phyloP scores from a whole-genome alignment of 768 basidiomycete species.

The Trametes gibbosa region DNA sequence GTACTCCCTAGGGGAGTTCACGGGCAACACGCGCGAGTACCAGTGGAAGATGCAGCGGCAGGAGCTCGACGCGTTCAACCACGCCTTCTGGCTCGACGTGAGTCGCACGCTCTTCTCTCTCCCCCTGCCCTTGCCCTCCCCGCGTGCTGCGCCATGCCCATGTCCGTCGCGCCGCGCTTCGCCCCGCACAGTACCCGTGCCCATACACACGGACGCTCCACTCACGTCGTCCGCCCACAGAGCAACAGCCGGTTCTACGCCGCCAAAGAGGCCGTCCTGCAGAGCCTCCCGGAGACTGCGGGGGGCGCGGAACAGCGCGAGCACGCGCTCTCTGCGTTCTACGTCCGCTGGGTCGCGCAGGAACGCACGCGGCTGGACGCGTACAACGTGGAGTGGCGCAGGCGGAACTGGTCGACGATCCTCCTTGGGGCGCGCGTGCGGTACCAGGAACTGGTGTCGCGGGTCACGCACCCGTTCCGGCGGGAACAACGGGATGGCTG shows the following conservation, averaged over 20 bases:
- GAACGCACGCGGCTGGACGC: slow-evolving; percentile 54
- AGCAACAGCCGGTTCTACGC: slow-evolving; percentile 79
- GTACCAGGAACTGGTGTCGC: slow-evolving; percentile 33
- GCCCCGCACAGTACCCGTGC: no score
- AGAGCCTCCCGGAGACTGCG: slow-evolving; percentile 50
- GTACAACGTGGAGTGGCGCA: slow-evolving; percentile 69
- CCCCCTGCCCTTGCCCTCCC: not conserved
- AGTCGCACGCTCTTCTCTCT: slow-evolving; percentile 29
- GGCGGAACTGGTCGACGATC: slow-evolving; percentile 56
- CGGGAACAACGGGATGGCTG: slow-evolving; percentile 32
- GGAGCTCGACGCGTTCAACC: slow-evolving; percentile 71
- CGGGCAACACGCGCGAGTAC: slow-evolving; percentile 46
- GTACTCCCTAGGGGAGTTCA: slow-evolving; percentile 78
- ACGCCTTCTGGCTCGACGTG: slow-evolving; percentile 80
- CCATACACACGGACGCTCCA: no score
- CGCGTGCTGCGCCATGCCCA: not conserved
- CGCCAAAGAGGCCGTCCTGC: slow-evolving; percentile 58
- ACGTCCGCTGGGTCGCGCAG: slow-evolving; percentile 70
- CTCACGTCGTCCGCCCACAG: no score
- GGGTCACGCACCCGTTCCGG: slow-evolving; percentile 20
- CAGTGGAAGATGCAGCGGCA: slow-evolving; percentile 71
- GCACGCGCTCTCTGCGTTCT: slow-evolving; percentile 69
- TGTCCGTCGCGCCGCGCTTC: not conserved
- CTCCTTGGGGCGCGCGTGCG: slow-evolving; percentile 55
- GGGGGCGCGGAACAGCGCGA: slow-evolving; percentile 59